A percentile compares a stretch with the other conserved stretches of the same genome.
Conservation (phyloP, 164 flowering plant genomes). For the Chimonanthus salicifolius region DNA sequence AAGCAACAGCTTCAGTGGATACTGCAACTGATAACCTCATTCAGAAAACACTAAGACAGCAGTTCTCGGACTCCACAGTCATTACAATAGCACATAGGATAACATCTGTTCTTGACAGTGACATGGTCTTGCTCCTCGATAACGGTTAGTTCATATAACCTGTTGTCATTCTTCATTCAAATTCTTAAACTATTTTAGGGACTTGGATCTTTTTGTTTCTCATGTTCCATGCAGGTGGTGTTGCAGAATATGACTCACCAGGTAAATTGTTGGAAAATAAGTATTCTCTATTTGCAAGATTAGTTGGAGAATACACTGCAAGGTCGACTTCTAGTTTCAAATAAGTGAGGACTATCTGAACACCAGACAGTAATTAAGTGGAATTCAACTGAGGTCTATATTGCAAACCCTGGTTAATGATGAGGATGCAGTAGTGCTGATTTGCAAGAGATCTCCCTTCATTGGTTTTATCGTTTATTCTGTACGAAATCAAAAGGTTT, state of each 20-base stretch:
- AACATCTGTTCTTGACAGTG: conserved; percentile 70
- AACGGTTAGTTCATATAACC: conserved; percentile 36
- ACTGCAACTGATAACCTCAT: conserved; percentile 82
- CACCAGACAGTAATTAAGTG: background rate
- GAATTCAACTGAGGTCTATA: background rate
- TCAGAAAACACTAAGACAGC: conserved; percentile 60
- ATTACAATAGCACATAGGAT: conserved; percentile 76
- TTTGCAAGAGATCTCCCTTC: background rate
- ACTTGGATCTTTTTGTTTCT: background rate
- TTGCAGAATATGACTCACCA: conserved; percentile 61
- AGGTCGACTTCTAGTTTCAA: conserved; percentile 42
- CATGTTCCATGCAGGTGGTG: conserved; percentile 36
- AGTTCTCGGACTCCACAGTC: conserved; percentile 56
- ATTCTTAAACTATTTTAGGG: background rate
- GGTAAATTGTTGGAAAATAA: conserved; percentile 48
- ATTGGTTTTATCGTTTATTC: background rate
- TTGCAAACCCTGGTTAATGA: background rate
- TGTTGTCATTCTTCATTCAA: background rate
- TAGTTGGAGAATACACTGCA: conserved; percentile 59
- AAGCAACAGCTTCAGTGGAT: conserved; percentile 91
- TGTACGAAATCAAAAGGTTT: too few relatives aligned
- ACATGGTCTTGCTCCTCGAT: conserved; percentile 64
- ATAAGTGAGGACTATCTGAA: conserved; percentile 1
- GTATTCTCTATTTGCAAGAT: conserved; percentile 58
- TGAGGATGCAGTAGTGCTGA: background rate